Evolutionary conservation across 306 rosid genomes (phyloP), one percentile per base, ranked within the genome.

Genomic region (Acacia crassicarpa): DNA sequence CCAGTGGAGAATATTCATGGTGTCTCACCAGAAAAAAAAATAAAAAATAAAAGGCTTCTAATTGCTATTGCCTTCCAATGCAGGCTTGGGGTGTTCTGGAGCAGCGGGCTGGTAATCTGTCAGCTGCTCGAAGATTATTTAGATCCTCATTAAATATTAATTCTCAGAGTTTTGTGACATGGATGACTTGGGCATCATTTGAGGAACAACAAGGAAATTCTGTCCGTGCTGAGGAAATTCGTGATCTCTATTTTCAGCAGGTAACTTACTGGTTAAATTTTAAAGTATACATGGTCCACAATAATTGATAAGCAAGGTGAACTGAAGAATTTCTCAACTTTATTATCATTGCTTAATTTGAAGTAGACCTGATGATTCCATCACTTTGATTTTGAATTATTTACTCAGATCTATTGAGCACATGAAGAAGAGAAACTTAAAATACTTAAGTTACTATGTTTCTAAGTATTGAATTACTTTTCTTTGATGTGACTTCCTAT

Each of bases 11-110:
- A 17, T 17, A 51, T 7, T 22, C 32, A 32, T 0, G 5, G 13
- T 56, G 63, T n/a, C 63, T 56, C 25, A 56, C 63, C 13, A 3
- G 2, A n/a, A 20, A 19, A 51, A 32, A 30, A 30, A 30, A 30
- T 30, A 32, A 32, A 49, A 4, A 16, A 51, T 0, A 17, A 5
- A 16, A 51, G n/a, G 6, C 58, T 51, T 38, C 35, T 40, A 22
- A 49, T 65, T 35, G 73, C 51, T 14, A 53, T 46, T 62, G 59
- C 23, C 48, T 41, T 13, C 17, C 13, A 43, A 83, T 79, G 88
- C 86, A 95, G 98, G 99, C 99, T 83, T 95, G 99, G 99, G 99
- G 99, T 77, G 98, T 95, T 87, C 88, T 93, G 67, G 99, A 95
- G 86, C 91, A 95, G 85, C 91, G 94, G 88, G 79, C 54, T 85